Percentiles rank a stretch among this genome's conserved stretches.
Conservation (phyloP, 768 basidiomycete species). For the Daedalea quercina region DNA sequence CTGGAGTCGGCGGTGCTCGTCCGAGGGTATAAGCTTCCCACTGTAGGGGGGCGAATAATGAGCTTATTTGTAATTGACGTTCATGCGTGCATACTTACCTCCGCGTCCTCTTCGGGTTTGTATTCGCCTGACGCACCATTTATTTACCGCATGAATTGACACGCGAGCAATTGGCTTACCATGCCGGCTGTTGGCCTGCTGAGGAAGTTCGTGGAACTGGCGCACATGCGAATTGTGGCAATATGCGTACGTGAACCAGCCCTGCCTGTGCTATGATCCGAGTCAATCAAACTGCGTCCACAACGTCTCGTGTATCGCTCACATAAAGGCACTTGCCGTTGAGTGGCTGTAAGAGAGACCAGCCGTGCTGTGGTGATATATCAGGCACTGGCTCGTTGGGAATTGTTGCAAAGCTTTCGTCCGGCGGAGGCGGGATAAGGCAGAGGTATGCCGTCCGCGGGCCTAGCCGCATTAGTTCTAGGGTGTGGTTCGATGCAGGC, state of each 20-base stretch:
- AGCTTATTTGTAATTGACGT: background rate
- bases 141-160: background rate
- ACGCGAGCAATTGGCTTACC: constrained; percentile 37
- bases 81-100: constrained; percentile 38
- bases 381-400: constrained; percentile 52
- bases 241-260: constrained; percentile 97
- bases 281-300: constrained; percentile 1
- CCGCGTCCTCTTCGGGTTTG: constrained; percentile 80
- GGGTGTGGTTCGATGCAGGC: constrained; percentile 34
- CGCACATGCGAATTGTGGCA: constrained; percentile 94
- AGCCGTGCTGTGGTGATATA: constrained; percentile 65
- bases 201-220: constrained; percentile 84
- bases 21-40: constrained; percentile 78
- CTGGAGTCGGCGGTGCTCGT: constrained; percentile 53
- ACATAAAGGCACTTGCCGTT: constrained; percentile 83
- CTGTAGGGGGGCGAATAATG: constrained; percentile 27
- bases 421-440: constrained; percentile 62
- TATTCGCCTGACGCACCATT: constrained; percentile 47
- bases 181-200: constrained; percentile 55
- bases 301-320: constrained; percentile 27
- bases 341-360: constrained; percentile 77
- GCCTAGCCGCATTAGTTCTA: constrained; percentile 74
- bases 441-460: constrained; percentile 68
- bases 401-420: constrained; percentile 32
- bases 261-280: constrained; percentile 63